These are phyloP conservation scores for Striga hermonthica DNA, from an alignment of 305 asterid species.

Conservation along the genomic window DNA sequence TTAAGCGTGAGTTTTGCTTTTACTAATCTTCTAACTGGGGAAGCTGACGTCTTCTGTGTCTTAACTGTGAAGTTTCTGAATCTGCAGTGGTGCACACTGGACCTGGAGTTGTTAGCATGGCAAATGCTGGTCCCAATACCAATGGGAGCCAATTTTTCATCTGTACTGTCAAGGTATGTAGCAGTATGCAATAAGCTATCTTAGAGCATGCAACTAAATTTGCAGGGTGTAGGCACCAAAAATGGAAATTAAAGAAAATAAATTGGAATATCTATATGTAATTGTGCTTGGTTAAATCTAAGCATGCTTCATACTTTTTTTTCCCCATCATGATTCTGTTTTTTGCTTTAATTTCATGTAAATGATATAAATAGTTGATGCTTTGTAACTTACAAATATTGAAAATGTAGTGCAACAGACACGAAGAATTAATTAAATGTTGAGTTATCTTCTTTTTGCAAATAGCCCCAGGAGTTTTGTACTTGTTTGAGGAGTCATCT, in stretches of 20 bases:
- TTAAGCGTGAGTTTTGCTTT: constrained; percentile 61
- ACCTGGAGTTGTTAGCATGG: constrained; percentile 98
- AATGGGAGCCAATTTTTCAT: constrained; percentile 98
- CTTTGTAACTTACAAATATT: not conserved
- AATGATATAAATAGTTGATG: not conserved
- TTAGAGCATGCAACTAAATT: not conserved
- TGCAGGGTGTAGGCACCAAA: constrained; percentile 14
- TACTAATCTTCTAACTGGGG: constrained; percentile 11
- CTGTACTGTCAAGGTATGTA: constrained; percentile 80
- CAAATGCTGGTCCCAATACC: constrained; percentile 97
- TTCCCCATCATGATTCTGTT: constrained; percentile 11
- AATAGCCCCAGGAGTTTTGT: too few species aligned
- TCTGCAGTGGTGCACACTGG: constrained; percentile 84
- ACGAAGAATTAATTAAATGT: too few species aligned
- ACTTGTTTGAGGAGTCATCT: too few species aligned
- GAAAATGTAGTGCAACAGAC: not conserved
- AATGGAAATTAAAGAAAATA: not conserved
- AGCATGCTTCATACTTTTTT: constrained; percentile 1
- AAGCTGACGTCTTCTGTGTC: constrained; percentile 12
- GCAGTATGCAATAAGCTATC: constrained; percentile 17
- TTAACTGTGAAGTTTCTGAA: constrained; percentile 26
- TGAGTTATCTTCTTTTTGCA: too few species aligned
- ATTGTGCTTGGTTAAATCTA: constrained; percentile 1
- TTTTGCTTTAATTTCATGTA: constrained; percentile 2
- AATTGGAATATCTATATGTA: not conserved